Percentiles rank a stretch among this genome's conserved stretches.
Evolutionary conservation across 495 filamentous ascomycete genomes (phyloP).

Genomic region (Echria macrotheca): DNA sequence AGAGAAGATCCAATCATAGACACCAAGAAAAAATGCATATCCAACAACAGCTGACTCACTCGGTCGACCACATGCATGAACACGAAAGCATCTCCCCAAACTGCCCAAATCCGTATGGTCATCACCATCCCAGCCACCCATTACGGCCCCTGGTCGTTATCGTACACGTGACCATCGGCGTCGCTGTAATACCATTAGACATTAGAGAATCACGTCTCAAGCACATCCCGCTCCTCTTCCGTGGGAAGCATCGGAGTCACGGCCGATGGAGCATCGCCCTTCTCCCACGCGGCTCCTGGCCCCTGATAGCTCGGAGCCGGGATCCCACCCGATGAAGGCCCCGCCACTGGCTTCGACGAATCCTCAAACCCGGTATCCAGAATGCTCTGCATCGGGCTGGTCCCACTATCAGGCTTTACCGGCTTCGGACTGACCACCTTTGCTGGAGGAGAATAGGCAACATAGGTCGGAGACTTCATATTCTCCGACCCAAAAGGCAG

Average conservation of each 20-base stretch:
- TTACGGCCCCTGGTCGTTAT: background rate
- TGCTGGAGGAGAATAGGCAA: constrained; percentile 32
- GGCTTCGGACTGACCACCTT: constrained; percentile 35
- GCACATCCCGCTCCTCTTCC: constrained; percentile 39
- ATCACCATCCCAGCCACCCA: too few relatives aligned
- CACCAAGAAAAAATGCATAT: too few relatives aligned
- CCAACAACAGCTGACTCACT: too few relatives aligned
- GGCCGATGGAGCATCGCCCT: constrained; percentile 35
- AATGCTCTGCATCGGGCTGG: constrained; percentile 28
- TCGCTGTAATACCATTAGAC: constrained; percentile 14
- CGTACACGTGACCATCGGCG: background rate
- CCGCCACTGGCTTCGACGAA: constrained; percentile 8
- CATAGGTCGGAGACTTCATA: constrained; percentile 40
- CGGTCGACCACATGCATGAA: too few relatives aligned
- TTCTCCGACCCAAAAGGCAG: constrained; percentile 46
- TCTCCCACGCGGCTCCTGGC: constrained; percentile 41
- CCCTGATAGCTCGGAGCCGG: constrained; percentile 43
- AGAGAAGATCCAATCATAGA: too few relatives aligned
- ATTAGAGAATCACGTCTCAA: constrained; percentile 31
- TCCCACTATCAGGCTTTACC: constrained; percentile 30
- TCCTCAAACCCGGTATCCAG: constrained; percentile 14
- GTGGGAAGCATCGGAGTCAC: constrained; percentile 34
- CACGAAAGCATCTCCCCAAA: too few relatives aligned
- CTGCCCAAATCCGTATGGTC: too few relatives aligned
- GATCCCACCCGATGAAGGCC: background rate